Evolutionary conservation across 2,329 filamentous ascomycete genomes (phyloP), one percentile per base, ranked within the genome.

Genomic region (Lachnellula suecica): DNA sequence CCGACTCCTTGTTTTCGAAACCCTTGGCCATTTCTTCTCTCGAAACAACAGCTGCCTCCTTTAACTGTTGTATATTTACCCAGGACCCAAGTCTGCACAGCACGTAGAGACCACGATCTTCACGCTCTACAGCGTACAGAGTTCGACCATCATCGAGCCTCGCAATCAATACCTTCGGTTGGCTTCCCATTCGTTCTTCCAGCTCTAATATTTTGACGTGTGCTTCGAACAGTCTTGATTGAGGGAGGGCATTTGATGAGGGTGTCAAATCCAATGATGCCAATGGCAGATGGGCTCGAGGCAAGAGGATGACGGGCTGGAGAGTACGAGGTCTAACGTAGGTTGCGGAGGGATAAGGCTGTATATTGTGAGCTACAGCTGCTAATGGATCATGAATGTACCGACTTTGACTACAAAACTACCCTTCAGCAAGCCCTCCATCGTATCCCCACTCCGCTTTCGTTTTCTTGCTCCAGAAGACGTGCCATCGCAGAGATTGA

Each of bases 71-170:
- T 47, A 87, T 65, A 55, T 84, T 79, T 20, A 88, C 76, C 85
- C 87, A 89, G 19, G 73, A 69, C 2, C 82, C 85, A 40, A 94
- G 72, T 61, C 81, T 84, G 68, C 85, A 91, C 23, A 90, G 66
- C 10, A 82, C 80, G 66, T 89, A 92, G 3, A 87, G 72, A 1
- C 79, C 78, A 43, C 72, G 69, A 15, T 76, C 72, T 31, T 88
- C 82, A 22, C 82, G 77, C 71, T 92, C 88, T n/a, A 89, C 71
- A 11, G 79, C 85, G 65, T 83, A 87, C 0, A 81, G 57, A 31
- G 72, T 74, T 51, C 75, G 73, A 54, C 75, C 78, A 23, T 76
- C 72, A 40, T 86, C 81, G 41, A 80, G 75, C 52, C 81, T 75
- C 24, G 83, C 84, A 53, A 90, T 73, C 9, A 90, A 75, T 15